Evolutionary conservation across 2,329 filamentous ascomycete genomes (phyloP).

Genomic region (Colletotrichum ledebouriae): DNA sequence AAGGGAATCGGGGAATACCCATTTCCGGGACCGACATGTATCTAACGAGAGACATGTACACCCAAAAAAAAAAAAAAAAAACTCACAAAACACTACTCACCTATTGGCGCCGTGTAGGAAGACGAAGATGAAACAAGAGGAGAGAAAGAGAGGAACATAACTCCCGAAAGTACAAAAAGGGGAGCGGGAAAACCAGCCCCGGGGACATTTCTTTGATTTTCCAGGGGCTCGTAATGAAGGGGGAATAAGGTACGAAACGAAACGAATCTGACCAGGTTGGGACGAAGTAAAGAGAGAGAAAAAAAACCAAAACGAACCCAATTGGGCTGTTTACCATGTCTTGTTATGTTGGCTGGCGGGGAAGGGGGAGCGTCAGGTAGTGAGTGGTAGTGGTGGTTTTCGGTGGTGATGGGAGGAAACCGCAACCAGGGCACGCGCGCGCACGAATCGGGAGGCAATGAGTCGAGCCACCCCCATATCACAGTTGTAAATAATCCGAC

Average conservation of each 20-base stretch:
- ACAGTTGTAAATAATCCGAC: slow-evolving; percentile 40
- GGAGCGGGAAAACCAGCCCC: slow-evolving; percentile 12
- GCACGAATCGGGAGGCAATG: slow-evolving; percentile 30
- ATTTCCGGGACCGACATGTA: not conserved
- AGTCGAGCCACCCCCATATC: slow-evolving; percentile 10
- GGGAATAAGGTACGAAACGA: slow-evolving; percentile 13
- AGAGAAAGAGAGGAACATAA: slow-evolving; percentile 1
- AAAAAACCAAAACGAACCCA: not conserved
- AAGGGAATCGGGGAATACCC: slow-evolving; percentile 15
- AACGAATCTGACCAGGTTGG: slow-evolving; percentile 27
- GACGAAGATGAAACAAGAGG: slow-evolving; percentile 20
- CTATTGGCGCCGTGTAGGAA: slow-evolving; percentile 38
- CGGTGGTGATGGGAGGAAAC: not conserved
- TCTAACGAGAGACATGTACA: slow-evolving; percentile 7
- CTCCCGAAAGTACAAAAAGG: slow-evolving; percentile 26
- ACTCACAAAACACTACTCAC: slow-evolving; percentile 18
- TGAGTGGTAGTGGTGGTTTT: slow-evolving; percentile 20
- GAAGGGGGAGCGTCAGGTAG: slow-evolving; percentile 22
- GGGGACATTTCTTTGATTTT: slow-evolving; percentile 9
- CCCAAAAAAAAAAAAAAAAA: not conserved
- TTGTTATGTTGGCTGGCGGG: slow-evolving; percentile 29
- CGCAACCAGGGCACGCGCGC: slow-evolving; percentile 20
- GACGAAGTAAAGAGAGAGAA: slow-evolving; percentile 19
- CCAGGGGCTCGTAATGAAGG: slow-evolving; percentile 31
- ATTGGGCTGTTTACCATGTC: slow-evolving; percentile 25